These are phyloP conservation scores for Phoenix dactylifera DNA, from an alignment of 176 grass and related monocot genomes.

Conservation along the genomic window DNA sequence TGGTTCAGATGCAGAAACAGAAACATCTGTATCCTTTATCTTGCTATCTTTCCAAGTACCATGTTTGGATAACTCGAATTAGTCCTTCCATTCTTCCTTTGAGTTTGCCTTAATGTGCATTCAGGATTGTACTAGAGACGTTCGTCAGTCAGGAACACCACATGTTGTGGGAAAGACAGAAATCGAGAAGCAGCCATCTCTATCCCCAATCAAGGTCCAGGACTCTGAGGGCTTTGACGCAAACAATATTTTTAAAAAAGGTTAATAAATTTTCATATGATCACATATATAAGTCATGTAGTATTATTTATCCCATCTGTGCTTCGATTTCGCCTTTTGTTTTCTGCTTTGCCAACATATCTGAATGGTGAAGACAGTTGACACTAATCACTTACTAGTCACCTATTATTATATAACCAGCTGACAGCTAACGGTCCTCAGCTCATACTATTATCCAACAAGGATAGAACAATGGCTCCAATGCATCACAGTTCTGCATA, in stretches of 20 bases:
- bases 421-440: no score
- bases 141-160: conserved; percentile 1
- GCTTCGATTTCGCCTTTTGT: no score
- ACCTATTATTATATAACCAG: no score
- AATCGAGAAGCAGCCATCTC: conserved; percentile 11
- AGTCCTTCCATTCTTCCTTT: neutral
- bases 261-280: conserved; percentile 8
- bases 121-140: conserved; percentile 28
- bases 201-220: conserved; percentile 14
- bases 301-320: no score
- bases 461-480: no score
- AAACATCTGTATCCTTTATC: conserved; percentile 51
- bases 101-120: conserved; percentile 19
- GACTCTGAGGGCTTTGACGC: conserved; percentile 1
- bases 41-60: conserved; percentile 6
- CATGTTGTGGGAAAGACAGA: conserved; percentile 17
- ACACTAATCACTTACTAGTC: no score
- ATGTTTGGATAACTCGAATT: no score
- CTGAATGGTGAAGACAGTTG: no score
- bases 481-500: no score
- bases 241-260: conserved; percentile 26
- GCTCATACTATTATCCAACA: no score
- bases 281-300: no score
- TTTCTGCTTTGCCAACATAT: no score
- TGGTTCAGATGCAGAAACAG: conserved; percentile 38